Base-by-base conservation (phyloP, 164 flowering plant species). In the Brasenia schreberi region DNA sequence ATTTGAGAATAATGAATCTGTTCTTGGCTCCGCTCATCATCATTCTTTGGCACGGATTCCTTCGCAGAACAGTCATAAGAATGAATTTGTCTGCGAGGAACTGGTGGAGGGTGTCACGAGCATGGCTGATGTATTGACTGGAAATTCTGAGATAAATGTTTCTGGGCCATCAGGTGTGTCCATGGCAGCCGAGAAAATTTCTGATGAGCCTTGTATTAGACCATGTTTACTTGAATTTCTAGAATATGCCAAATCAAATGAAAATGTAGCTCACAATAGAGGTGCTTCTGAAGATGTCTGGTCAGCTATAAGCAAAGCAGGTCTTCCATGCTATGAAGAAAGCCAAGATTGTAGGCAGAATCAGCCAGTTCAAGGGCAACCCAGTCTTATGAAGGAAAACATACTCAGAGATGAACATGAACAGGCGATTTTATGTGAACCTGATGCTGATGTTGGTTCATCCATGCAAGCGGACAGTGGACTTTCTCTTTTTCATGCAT, bases 241-340 rank as follows among this genome's bases (percentile, higher is more conserved):
- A 14, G 77, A 71, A 62, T 64, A 73, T 69, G 49, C 69, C 69
- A 77, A 71, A 64, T 43, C 74, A 56, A 59, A 64, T 43, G 75
- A 74, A 70, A 70, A 63, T 73, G 23, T 72, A 33, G 68, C 70
- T 53, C 67, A 67, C 63, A 75, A 19, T 1, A n/a, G 69, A 59
- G 82, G 73, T 66, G 75, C 59, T 66, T 67, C 77, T 23, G 65
- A 77, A 69, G 80, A 82, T 70, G 69, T 71, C 39, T 85, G 93
- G 93, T 73, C 77, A 19, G 70, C 73, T 19, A 74, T 68, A 53
- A 69, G 75, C 68, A 64, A 73, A 45, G 72, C 79, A 5, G 77
- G 72, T 59, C 63, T 86, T 33, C 80, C 70, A 65, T 78, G 74
- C 70, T 72, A 75, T 69, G 70, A 80, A 59, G 56, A 44, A 58